Percentiles rank a stretch among this genome's conserved stretches.
These are phyloP conservation scores for Trypanosoma grayi DNA, from an alignment of 208 protist species.

Conservation along the genomic window DNA sequence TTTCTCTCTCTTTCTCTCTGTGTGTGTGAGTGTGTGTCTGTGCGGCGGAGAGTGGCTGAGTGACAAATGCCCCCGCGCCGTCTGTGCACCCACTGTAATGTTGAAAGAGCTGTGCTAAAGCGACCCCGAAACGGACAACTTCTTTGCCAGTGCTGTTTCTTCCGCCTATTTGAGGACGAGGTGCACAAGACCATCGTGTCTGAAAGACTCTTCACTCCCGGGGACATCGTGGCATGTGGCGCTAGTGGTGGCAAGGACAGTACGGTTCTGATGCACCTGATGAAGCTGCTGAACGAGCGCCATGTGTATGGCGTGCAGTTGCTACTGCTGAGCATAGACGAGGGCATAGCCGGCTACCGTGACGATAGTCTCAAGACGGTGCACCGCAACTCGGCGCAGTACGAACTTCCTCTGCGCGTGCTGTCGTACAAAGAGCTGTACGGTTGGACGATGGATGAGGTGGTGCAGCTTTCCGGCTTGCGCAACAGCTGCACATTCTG, in stretches of 20 bases:
- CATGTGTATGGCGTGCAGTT: conserved; percentile 93
- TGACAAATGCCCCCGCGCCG: conserved; percentile 15
- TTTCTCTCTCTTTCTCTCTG: conserved; percentile 3
- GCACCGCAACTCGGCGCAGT: conserved; percentile 89
- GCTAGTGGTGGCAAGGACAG: conserved; percentile 97
- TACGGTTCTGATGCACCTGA: conserved; percentile 95
- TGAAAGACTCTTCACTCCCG: conserved; percentile 88
- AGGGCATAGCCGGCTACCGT: conserved; percentile 98
- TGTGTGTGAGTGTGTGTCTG: too few species aligned
- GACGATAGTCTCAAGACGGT: conserved; percentile 98
- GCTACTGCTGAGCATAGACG: conserved; percentile 96
- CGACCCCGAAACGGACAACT: conserved; percentile 88
- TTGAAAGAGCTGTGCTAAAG: conserved; percentile 67
- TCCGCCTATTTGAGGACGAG: conserved; percentile 92
- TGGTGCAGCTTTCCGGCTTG: conserved; percentile 91
- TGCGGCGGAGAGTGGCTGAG: too few species aligned
- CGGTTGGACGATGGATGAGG: conserved; percentile 98
- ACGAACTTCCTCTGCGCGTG: conserved; percentile 93
- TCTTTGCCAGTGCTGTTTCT: conserved; percentile 96
- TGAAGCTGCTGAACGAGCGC: conserved; percentile 90
- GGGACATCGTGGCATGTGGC: conserved; percentile 93
- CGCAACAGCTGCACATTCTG: conserved; percentile 97
- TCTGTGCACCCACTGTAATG: conserved; percentile 56
- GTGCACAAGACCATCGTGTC: conserved; percentile 94
- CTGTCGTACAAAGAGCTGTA: conserved; percentile 96